Base-by-base conservation (phyloP, 345 rosid species). In the Anacardium occidentale region DNA sequence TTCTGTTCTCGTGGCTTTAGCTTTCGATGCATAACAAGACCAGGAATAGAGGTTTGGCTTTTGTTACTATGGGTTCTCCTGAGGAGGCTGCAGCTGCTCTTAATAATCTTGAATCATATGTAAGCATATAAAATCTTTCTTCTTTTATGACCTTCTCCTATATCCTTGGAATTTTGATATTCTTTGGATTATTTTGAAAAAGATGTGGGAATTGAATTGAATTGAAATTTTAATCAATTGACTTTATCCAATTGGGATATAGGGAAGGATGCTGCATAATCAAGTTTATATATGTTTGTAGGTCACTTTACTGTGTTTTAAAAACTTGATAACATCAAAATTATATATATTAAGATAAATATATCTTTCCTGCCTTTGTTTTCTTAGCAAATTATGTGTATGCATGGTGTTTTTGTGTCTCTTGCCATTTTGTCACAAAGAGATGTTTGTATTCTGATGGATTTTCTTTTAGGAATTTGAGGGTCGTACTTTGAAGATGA, bases 1-100 rank as follows among this genome's bases (percentile, higher is more conserved):
- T 78, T n/a, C 32, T 29, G 32, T 3, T 29, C 32, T 29, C 3
- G 32, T 29, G 32, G 32, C 3, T 29, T 29, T 29, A 29, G 32
- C 32, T 93, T 74, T 89, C 97, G 11, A 93, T 88, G 98, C 74
- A 87, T 73, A 87, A 74, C 77, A 86, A 85, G 78, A 85, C 80
- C 73, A 86, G 75, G 74, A 90, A 90, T 73, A 79, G 97, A 77
- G 96, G 97, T 44, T 81, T 91, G 78, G 96, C 86, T 12, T 91
- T 93, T 81, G 88, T 91, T 50, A 79, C 84, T 62, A 90, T 93
- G 92, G 87, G 79, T 62, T 90, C 98, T 2, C 83, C 90, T 51
- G 96, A 86, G 76, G 92, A 93, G 64, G 97, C 97, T 78, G 69
- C 70, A 53, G 47, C 78, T 68, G 94, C 97, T 75, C 83, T 87